These are phyloP conservation scores for Hawksworthiomyces lignivorus DNA, from an alignment of 2,329 filamentous ascomycete species.

Conservation along the genomic window DNA sequence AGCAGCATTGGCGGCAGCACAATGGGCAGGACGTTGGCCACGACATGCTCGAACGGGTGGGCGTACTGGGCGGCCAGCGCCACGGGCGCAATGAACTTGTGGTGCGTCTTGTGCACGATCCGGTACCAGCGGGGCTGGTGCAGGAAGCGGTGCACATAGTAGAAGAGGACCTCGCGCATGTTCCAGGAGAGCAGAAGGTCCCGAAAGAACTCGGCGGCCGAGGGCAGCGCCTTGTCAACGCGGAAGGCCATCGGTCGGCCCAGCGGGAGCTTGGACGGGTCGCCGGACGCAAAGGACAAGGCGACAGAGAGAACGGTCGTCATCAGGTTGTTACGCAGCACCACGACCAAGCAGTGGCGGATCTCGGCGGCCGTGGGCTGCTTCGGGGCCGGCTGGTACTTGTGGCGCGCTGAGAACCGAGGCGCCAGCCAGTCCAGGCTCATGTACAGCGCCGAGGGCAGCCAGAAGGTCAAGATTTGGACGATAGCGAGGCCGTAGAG, in stretches of 20 bases:
- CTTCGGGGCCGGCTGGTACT: conserved; percentile 44
- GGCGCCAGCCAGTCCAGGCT: conserved; percentile 37
- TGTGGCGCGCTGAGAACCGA: conserved; percentile 41
- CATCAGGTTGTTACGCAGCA: conserved; percentile 40
- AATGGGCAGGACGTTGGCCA: conserved; percentile 46
- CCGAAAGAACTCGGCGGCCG: conserved; percentile 24
- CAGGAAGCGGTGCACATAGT: conserved; percentile 47
- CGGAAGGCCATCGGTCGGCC: conserved; percentile 27
- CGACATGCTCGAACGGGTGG: conserved; percentile 47
- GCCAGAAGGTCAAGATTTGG: conserved; percentile 39
- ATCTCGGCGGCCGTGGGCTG: conserved; percentile 41
- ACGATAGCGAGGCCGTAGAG: conserved; percentile 31
- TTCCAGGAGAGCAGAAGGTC: conserved; percentile 35
- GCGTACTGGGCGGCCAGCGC: conserved; percentile 49
- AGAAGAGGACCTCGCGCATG: conserved; percentile 45
- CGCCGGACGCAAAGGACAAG: conserved; percentile 6
- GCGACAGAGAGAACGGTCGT: conserved; percentile 25
- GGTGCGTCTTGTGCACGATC: conserved; percentile 48
- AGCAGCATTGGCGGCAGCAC: conserved; percentile 39
- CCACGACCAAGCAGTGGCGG: conserved; percentile 33
- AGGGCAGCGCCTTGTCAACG: conserved; percentile 30
- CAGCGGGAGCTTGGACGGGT: neutral
- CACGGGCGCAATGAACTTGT: conserved; percentile 48
- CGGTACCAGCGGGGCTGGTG: conserved; percentile 41
- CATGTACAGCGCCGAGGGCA: conserved; percentile 34